phyloP scores from a whole-genome alignment of 208 protist species.

The Leishmania martiniquensis region DNA sequence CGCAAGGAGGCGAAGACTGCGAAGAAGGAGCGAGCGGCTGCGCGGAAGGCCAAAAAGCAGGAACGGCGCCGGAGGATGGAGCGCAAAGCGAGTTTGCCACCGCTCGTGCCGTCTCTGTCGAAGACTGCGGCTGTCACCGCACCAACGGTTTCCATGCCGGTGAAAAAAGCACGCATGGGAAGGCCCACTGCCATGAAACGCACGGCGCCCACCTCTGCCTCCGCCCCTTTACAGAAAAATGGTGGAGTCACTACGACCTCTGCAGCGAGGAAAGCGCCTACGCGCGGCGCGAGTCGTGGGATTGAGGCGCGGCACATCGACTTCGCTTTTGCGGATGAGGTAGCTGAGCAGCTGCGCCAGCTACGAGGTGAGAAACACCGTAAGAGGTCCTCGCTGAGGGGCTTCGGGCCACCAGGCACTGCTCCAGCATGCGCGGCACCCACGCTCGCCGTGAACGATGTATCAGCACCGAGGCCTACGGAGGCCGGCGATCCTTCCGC shows the following conservation, averaged over 20 bases:
- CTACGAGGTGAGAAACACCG: constrained; percentile 10
- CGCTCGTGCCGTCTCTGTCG: constrained; percentile 12
- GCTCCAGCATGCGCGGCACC: neutral
- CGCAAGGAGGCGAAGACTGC: constrained; percentile 15
- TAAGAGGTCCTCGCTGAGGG: neutral
- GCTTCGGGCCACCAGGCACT: too few relatives aligned
- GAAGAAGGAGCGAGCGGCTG: constrained; percentile 13
- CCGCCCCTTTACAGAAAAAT: neutral
- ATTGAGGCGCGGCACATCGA: constrained; percentile 39
- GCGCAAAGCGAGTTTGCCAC: constrained; percentile 24
- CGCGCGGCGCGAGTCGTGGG: too few relatives aligned
- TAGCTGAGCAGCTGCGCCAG: constrained; percentile 29
- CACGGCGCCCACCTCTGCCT: neutral
- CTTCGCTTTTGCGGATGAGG: constrained; percentile 44
- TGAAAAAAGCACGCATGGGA: neutral
- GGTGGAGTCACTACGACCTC: neutral
- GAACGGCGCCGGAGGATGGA: constrained; percentile 19
- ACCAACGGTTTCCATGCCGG: neutral
- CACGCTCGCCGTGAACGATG: neutral
- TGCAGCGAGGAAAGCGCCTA: neutral
- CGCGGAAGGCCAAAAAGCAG: constrained; percentile 10
- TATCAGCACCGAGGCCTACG: neutral
- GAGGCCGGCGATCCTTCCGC: neutral
- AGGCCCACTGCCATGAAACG: neutral
- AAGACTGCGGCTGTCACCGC: neutral